Conservation (phyloP, 768 basidiomycete species). For the Podaxis sp. region DNA sequence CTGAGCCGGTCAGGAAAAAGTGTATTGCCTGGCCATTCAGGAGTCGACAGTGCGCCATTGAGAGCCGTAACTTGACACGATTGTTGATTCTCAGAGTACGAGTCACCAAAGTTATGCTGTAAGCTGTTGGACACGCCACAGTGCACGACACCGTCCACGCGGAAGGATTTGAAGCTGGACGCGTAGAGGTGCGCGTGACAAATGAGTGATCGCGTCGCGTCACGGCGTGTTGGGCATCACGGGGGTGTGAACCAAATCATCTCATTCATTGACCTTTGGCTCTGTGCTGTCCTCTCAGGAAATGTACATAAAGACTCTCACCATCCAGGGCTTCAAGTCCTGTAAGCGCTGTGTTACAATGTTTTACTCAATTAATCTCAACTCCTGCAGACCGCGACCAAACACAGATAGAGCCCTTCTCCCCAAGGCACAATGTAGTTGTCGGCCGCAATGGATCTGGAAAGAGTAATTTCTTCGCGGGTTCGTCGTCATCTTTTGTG, state of each 20-base stretch:
- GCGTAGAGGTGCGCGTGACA: slow-evolving; percentile 7
- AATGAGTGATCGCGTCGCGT: slow-evolving; percentile 11
- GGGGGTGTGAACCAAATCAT: neutral
- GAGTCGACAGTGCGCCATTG: neutral
- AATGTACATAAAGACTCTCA: slow-evolving; percentile 87
- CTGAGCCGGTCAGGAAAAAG: neutral
- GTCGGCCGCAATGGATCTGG: slow-evolving; percentile 97
- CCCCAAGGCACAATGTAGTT: slow-evolving; percentile 90
- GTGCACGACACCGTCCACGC: neutral
- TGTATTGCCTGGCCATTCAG: neutral
- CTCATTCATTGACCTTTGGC: neutral
- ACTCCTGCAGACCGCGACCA: slow-evolving; percentile 68
- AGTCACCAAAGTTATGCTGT: neutral
- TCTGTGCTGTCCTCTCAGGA: neutral
- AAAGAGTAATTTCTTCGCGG: slow-evolving; percentile 98
- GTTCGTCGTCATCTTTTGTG: slow-evolving; percentile 35
- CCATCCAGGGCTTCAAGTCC: slow-evolving; percentile 97
- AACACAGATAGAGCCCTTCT: slow-evolving; percentile 92
- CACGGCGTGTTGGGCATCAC: neutral
- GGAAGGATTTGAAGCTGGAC: neutral
- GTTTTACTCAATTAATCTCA: neutral
- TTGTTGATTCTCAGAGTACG: neutral
- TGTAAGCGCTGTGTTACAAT: slow-evolving; percentile 44
- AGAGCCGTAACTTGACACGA: neutral
- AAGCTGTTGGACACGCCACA: neutral